Base-by-base conservation (phyloP, 331 rosid species). In the Prunus yedoensis region DNA sequence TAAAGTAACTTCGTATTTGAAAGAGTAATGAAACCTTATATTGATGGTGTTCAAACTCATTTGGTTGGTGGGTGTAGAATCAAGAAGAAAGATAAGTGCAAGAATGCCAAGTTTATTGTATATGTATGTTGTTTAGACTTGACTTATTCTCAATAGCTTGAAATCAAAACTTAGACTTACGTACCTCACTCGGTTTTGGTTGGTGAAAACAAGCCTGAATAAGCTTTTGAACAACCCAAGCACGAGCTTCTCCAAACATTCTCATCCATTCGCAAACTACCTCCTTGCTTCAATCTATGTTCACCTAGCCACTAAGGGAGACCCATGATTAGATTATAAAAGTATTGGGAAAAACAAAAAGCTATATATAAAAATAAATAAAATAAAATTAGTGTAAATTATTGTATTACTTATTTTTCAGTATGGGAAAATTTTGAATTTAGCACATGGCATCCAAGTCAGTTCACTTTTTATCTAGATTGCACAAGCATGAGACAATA, bases 11-110 rank as follows among this genome's bases (percentile, higher is more conserved):
- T n/a, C 2, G 43, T 21, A n/a, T 2, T 17, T 30, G 6, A 21
- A 18, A 65, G 3, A 5, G 11, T 17, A 35, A 38, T 43, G n/a
- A 23, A 5, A 66, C 10, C n/a, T 16, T 2, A 3, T 43, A 25
- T 14, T 3, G 25, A 73, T 11, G 28, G 17, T 27, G 67, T 27
- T 43, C n/a, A 49, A 59, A 18, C 32, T 73, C 56, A 43, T 16
- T 51, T 1, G 21, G 54, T 57, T 47, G 77, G 73, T 52, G 51
- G 83, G 85, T 77, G 83, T 67, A 53, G 47, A 74, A 72, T 70
- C 18, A 69, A 72, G 80, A 77, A 77, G 43, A 45, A 21, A 64
- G 78, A 59, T 4, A 43, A 76, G 76, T 68, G 23, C 68, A 18
- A 16, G 76, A 80, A 82, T 56, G 8, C 70, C 41, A 2, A 68